A percentile compares a stretch with the other conserved stretches of the same genome.
These are phyloP conservation scores for Lentinula sp. DNA, from an alignment of 768 basidiomycete species.

Conservation along the genomic window DNA sequence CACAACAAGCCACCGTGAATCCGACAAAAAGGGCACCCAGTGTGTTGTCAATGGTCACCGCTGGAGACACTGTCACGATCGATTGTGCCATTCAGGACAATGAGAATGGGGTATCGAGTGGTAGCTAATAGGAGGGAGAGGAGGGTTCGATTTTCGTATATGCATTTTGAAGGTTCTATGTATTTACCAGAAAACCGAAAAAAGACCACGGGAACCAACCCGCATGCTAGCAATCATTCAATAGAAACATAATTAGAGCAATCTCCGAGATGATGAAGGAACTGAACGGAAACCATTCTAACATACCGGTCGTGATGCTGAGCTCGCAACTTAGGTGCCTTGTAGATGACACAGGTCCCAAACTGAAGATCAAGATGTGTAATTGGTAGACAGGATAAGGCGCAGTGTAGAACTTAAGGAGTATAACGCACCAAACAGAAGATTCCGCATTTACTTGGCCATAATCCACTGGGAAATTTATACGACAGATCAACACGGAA, in stretches of 20 bases:
- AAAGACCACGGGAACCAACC: neutral
- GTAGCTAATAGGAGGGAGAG: neutral
- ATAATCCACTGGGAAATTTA: no score
- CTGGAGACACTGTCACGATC: neutral
- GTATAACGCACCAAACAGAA: no score
- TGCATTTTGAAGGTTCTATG: neutral
- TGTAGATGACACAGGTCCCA: neutral
- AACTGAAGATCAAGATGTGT: no score
- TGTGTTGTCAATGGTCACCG: slow-evolving; percentile 35
- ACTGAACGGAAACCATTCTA: neutral
- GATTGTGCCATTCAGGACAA: neutral
- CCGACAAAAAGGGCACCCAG: slow-evolving; percentile 59
- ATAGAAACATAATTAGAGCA: neutral
- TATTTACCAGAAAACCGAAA: neutral
- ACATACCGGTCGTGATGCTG: neutral
- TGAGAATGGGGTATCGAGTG: neutral
- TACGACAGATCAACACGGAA: no score
- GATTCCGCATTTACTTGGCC: no score
- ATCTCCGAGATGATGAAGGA: neutral
- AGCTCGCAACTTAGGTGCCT: neutral
- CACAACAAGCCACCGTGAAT: slow-evolving; percentile 42
- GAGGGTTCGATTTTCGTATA: neutral
- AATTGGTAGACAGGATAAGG: no score
- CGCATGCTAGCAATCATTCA: neutral
- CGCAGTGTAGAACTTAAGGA: no score